Conservation (phyloP, 2,329 filamentous ascomycete genomes). For the Phoma sp. region DNA sequence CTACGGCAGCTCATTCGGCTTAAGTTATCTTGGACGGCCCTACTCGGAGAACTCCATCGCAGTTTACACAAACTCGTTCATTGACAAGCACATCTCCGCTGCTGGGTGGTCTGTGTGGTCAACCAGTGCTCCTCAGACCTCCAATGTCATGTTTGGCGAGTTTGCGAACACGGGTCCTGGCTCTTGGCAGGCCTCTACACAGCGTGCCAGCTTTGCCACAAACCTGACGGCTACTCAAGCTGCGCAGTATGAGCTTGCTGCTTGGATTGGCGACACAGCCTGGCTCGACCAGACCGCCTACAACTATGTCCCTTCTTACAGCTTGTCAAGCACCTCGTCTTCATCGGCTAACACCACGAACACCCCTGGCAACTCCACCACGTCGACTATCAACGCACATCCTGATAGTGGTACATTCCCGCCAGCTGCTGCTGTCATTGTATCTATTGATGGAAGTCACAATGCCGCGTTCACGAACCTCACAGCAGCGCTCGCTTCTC, state of each 20-base stretch:
- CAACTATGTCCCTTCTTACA: slow-evolving; percentile 41
- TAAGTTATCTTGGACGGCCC: slow-evolving; percentile 57
- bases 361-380: slow-evolving; percentile 29
- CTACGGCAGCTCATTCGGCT: slow-evolving; percentile 29
- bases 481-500: slow-evolving; percentile 46
- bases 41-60: slow-evolving; percentile 44
- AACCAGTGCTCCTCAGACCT: slow-evolving; percentile 42
- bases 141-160: slow-evolving; percentile 47
- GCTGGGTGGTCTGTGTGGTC: slow-evolving; percentile 46
- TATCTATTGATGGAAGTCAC: slow-evolving; percentile 44
- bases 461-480: slow-evolving; percentile 43
- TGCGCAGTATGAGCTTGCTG: slow-evolving; percentile 43
- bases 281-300: slow-evolving; percentile 54
- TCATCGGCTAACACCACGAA: slow-evolving; percentile 37
- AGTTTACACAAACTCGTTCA: slow-evolving; percentile 47
- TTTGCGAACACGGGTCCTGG: slow-evolving; percentile 43
- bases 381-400: slow-evolving; percentile 43
- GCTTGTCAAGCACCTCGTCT: slow-evolving; percentile 15
- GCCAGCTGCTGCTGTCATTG: slow-evolving; percentile 52
- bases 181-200: slow-evolving; percentile 37
- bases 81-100: slow-evolving; percentile 44
- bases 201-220: slow-evolving; percentile 46
- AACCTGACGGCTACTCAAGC: slow-evolving; percentile 46
- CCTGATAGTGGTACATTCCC: slow-evolving; percentile 53
- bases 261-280: slow-evolving; percentile 51